Evolutionary conservation across 1,284 basidiomycete species (phyloP), one percentile per base, ranked within the genome.

Genomic region (Cryptococcus wingfieldii): DNA sequence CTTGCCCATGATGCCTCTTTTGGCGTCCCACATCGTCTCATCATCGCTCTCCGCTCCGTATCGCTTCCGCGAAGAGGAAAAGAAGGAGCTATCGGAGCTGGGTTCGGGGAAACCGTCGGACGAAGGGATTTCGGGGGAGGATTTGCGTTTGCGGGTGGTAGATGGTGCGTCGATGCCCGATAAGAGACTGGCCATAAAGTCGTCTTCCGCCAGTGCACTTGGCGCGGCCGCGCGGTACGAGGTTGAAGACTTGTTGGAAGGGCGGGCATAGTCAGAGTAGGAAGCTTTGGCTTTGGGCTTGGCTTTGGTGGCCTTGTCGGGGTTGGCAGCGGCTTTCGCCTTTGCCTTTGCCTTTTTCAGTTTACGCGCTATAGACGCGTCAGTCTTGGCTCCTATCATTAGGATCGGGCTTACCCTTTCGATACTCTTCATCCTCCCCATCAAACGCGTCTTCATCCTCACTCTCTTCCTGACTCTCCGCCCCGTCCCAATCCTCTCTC

Each of bases 401-500:
- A 2, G 8, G 41, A 10, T 13, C 2, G 14, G 10, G 58, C 72
- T 63, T 54, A 68, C 74, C 67, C 51, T 67, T 66, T 19, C 68
- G 45, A 37, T 75, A 59, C 51, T 73, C 74, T 55, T 77, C 76
- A 47, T 71, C 70, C 48, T 74, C 72, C 18, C 80, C 81, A 28
- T 74, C 69, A 47, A 73, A 72, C 42, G 71, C 76, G 47, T 78
- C 72, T 55, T 77, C 69, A 38, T 76, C 75, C 53, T 77, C 76
- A 41, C 69, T 72, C 47, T 75, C 70, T 44, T 78, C 76, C 12
- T 71, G 72, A 14, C 70, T 70, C n/a, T 64, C 68, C 14, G 79
- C 80, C 42, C 82, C 83, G 49, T 79, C 78, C 86, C 90, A 97
- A 67, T 95, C 93, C 63, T 98, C 94, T 83, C 90, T 86, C 5